Percentiles rank a stretch among this genome's conserved stretches.
phyloP scores from a whole-genome alignment of 176 grass and related monocot species.

The Aegilops longissima region DNA sequence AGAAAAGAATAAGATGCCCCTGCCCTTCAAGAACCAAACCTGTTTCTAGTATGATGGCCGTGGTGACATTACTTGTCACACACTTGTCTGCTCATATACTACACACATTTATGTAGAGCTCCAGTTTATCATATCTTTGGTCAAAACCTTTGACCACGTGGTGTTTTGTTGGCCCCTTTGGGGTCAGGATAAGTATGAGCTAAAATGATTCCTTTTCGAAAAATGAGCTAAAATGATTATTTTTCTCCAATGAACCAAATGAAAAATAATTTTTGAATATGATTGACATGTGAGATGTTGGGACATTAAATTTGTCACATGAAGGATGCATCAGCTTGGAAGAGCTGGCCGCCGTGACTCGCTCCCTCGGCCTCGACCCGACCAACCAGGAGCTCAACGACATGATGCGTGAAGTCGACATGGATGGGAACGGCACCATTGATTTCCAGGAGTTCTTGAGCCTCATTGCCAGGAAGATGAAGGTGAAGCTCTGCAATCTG shows the following conservation, averaged over 20 bases:
- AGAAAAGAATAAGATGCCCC: too few species aligned
- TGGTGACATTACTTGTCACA: neutral
- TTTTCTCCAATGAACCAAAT: neutral
- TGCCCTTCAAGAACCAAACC: neutral
- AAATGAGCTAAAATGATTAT: neutral
- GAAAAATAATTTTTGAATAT: neutral
- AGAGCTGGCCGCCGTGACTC: slow-evolving; percentile 57
- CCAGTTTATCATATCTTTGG: slow-evolving; percentile 14
- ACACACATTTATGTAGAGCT: neutral
- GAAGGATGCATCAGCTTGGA: slow-evolving; percentile 72
- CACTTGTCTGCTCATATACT: neutral
- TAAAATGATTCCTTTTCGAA: too few species aligned
- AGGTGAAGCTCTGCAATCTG: slow-evolving; percentile 25
- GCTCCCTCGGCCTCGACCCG: slow-evolving; percentile 56
- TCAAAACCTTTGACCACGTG: slow-evolving; percentile 35
- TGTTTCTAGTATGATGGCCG: neutral
- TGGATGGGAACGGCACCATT: slow-evolving; percentile 74
- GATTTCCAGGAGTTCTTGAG: slow-evolving; percentile 73
- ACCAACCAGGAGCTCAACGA: slow-evolving; percentile 60
- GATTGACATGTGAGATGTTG: neutral
- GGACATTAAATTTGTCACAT: slow-evolving; percentile 14
- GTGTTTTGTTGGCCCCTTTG: neutral
- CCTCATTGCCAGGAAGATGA: slow-evolving; percentile 62
- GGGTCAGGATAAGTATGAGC: neutral
- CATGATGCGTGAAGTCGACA: slow-evolving; percentile 81